Base-by-base conservation (phyloP, 225 moss, liverwort and hornwort species). In the Polytrichum commune region DNA sequence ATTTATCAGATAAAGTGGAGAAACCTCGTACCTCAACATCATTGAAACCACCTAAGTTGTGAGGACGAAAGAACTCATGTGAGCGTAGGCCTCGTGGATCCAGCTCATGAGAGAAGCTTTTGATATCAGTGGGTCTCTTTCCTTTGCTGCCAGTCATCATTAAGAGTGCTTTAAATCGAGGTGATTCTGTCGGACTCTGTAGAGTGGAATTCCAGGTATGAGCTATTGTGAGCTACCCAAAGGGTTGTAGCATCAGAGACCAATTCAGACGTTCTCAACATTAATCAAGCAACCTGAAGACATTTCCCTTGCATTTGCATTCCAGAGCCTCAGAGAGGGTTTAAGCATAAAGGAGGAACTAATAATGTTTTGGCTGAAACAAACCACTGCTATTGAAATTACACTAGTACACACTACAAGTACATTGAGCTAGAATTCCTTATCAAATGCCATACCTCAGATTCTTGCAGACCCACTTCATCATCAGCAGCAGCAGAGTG, bases 171-270 rank as follows among this genome's bases (percentile, higher is more conserved):
- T 91, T 91, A 74, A 95, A 98, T 81, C 98, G 92, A 76, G 98
- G 98, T 7, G 98, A 98, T 77, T 95, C 95, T 38, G 98, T 93
- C 64, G 98, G 98, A 81, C 98, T 98, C 98, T 98, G 81, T 63
- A 71, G 28, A 79, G 60, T 63, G 53, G 29, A 64, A 46, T 13
- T 46, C 46, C 46, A 46, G 46, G 46, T 16, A 38, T 38, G 38
- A 38, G 38, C 38, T 38, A 46, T 46, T 46, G 16, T 46, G 46
- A 46, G 46, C 16, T 46, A 46, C 3, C 46, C 46, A 46, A 46
- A 10, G 16, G 46, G 13, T 13, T 46, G 16, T 46, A 46, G 13
- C 46, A 46, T 46, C 46, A 46, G 46, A 46, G 46, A 46, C 46
- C 46, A 46, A 7, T 38, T 38, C 13, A 38, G 10, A 46, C 16